Base-by-base conservation (phyloP, 2,329 filamentous ascomycete species). In the Pestalotiopsis sp. region DNA sequence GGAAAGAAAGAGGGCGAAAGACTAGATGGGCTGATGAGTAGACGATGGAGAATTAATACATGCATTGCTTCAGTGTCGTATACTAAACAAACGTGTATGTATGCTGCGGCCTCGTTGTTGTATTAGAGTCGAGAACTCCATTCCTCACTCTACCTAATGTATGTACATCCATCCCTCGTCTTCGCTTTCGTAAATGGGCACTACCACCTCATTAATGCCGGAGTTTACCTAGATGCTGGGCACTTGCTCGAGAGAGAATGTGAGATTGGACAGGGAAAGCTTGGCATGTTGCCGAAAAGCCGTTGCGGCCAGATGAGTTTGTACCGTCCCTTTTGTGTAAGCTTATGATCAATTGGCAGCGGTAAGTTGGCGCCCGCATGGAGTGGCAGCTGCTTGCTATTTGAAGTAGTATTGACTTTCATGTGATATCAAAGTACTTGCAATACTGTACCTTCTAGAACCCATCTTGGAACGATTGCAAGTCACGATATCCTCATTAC, bases 211-310 rank as follows among this genome's bases (percentile, higher is more conserved):
- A 52, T 52, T n/a, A 52, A 52, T 52, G 45, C 45, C 45, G 45
- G 14, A 52, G 45, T n/a, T n/a, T 20, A 52, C 20, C 31, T 52
- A 52, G 45, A 52, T 52, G 45, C 45, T 52, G 45, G 17, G 31
- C 59, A 62, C 59, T 39, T 62, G 59, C 27, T 39, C 31, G 27
- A 41, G 36, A 39, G 27, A 62, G 59, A 36, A 41, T 62, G 59
- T 41, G 59, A 14, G 27, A 62, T 62, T 62, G 59, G 59, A 20
- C 31, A 36, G 20, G 59, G 27, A 62, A 62, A 39, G 59, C 59
- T 62, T 62, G 59, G 59, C 59, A 39, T 6, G 31, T 62, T 62
- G 59, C 59, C 59, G 59, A 62, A 62, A 36, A 62, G 25, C 59
- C 59, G 59, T 62, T 52, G 45, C 31, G 7, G 31, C 45, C 45